Evolutionary conservation across 495 filamentous ascomycete species (phyloP).

Genomic region (Penicillium odoratum): DNA sequence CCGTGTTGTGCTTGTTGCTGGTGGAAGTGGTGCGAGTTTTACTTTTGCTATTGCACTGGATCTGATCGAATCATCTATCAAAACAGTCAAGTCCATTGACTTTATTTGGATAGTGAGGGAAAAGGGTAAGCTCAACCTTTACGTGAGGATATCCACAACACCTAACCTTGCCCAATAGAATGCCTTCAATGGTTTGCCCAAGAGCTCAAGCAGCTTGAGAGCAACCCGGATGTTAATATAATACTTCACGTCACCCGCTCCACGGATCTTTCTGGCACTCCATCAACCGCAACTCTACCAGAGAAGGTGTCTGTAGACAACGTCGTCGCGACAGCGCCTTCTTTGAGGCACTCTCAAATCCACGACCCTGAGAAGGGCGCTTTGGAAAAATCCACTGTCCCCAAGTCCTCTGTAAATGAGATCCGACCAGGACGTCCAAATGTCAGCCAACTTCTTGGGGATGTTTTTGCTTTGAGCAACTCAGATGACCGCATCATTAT

Average conservation of each 20-base stretch:
- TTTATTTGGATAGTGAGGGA: slow-evolving; percentile 23
- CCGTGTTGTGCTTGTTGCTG: slow-evolving; percentile 57
- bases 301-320: background rate
- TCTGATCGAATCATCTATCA: slow-evolving; percentile 5
- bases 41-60: slow-evolving; percentile 30
- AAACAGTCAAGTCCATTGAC: slow-evolving; percentile 13
- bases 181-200: slow-evolving; percentile 19
- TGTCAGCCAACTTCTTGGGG: background rate
- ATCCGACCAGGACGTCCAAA: slow-evolving; percentile 12
- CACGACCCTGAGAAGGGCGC: slow-evolving; percentile 13
- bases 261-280: background rate
- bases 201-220: slow-evolving; percentile 16
- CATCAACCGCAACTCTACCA: background rate
- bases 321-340: background rate
- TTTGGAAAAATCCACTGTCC: background rate
- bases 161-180: background rate
- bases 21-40: slow-evolving; percentile 60
- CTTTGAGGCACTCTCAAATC: background rate
- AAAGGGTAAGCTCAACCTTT: background rate
- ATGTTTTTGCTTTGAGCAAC: background rate
- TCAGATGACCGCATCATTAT: slow-evolving; percentile 11
- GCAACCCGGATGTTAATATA: slow-evolving; percentile 8
- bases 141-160: too few species aligned
- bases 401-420: background rate
- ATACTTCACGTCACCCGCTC: slow-evolving; percentile 12